These are phyloP conservation scores for Colletotrichum sp. DNA, from an alignment of 2,329 filamentous ascomycete genomes.

Conservation along the genomic window DNA sequence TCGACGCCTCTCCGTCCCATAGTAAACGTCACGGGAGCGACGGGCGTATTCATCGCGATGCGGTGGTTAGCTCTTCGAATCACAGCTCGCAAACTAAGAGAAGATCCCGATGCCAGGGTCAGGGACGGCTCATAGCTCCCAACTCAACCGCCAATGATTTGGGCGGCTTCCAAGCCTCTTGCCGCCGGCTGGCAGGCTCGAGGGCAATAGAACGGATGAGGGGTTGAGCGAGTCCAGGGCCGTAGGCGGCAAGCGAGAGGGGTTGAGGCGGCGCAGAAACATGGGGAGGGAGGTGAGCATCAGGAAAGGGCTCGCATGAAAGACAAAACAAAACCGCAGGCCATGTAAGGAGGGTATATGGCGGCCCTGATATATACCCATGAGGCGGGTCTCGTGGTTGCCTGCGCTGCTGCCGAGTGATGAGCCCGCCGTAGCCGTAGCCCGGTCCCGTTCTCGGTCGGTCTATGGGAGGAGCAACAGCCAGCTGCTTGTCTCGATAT, in stretches of 20 bases:
- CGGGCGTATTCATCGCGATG: background rate
- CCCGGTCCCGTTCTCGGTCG: background rate
- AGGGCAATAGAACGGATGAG: background rate
- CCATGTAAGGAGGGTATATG: slow-evolving; percentile 11
- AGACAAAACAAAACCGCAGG: background rate
- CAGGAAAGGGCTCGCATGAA: background rate
- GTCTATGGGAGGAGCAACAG: background rate
- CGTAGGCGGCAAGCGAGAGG: slow-evolving; percentile 1
- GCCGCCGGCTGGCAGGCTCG: background rate
- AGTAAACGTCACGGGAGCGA: background rate
- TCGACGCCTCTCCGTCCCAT: background rate
- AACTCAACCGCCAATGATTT: background rate
- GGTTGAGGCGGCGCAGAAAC: background rate
- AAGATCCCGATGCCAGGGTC: background rate
- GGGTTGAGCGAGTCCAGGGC: background rate
- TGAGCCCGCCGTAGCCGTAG: background rate
- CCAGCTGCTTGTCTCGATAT: background rate
- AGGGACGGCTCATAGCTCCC: background rate
- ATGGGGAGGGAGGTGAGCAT: background rate
- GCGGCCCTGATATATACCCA: slow-evolving; percentile 14
- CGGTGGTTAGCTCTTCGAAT: background rate
- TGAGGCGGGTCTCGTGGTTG: background rate
- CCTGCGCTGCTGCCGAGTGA: background rate
- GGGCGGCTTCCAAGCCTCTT: background rate
- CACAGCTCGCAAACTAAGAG: background rate